Percentiles rank a stretch among this genome's conserved stretches.
phyloP scores from a whole-genome alignment of 371 early-diverging fungal species.

The Mucor circinelloides region DNA sequence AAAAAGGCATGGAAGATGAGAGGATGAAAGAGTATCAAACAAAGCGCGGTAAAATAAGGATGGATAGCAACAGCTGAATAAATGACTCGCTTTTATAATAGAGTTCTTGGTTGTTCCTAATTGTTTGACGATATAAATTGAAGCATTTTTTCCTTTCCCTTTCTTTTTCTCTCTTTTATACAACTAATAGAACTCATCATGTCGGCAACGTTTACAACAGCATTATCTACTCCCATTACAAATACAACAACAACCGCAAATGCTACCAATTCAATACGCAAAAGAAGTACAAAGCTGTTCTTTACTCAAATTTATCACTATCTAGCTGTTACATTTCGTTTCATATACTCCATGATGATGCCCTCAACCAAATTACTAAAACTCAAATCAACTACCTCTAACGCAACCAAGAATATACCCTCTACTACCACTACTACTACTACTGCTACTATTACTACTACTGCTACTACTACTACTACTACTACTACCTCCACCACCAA shows the following conservation, averaged over 20 bases:
- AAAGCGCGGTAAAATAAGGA: background rate
- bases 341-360: conserved; percentile 11
- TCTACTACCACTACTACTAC: background rate
- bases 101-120: conserved; percentile 4
- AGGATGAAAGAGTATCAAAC: background rate
- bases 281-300: conserved; percentile 12
- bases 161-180: conserved; percentile 5
- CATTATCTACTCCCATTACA: conserved; percentile 10
- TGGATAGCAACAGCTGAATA: background rate
- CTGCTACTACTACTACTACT: conserved; percentile 17
- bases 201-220: conserved; percentile 19
- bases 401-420: background rate
- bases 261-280: conserved; percentile 4
- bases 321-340: conserved; percentile 9
- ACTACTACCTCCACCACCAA: conserved; percentile 17
- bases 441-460: conserved; percentile 6
- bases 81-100: conserved; percentile 4
- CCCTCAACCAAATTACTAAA: background rate
- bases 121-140: background rate
- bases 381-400: conserved; percentile 2
- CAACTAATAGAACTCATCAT: background rate
- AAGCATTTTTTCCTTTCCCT: background rate
- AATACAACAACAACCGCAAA: conserved; percentile 1
- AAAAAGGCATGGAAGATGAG: conserved; percentile 32
- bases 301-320: conserved; percentile 21